A percentile compares a stretch with the other conserved stretches of the same genome.
These are phyloP conservation scores for Margaritispora aquatica DNA, from an alignment of 495 filamentous ascomycete species.

Conservation along the genomic window DNA sequence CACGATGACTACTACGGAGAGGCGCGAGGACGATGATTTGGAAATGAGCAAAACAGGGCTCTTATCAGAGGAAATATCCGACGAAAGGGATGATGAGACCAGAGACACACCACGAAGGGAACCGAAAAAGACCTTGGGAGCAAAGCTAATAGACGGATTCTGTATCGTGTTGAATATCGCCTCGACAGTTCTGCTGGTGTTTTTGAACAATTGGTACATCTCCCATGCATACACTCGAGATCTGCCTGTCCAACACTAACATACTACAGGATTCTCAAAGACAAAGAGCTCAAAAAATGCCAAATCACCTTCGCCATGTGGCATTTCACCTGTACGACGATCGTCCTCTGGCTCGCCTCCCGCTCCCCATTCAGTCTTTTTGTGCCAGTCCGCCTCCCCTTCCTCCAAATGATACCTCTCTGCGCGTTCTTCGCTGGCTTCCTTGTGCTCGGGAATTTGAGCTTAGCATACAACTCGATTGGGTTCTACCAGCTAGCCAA, in stretches of 20 bases:
- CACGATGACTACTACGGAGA: constrained; percentile 2
- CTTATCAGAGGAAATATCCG: neutral
- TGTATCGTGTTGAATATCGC: constrained; percentile 23
- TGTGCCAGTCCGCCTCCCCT: constrained; percentile 28
- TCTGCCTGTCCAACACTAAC: neutral
- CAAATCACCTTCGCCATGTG: constrained; percentile 29
- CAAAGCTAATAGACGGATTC: constrained; percentile 6
- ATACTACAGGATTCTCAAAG: constrained; percentile 22
- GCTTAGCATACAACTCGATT: constrained; percentile 32
- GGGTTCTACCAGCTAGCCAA: constrained; percentile 36
- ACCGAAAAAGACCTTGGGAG: neutral
- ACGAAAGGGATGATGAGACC: neutral
- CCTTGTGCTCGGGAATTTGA: constrained; percentile 32
- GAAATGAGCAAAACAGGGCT: constrained; percentile 15
- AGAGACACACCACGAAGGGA: neutral
- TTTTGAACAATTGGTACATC: constrained; percentile 23
- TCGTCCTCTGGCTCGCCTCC: constrained; percentile 28
- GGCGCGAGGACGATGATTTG: constrained; percentile 13
- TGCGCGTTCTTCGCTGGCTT: constrained; percentile 34
- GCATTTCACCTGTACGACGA: constrained; percentile 33
- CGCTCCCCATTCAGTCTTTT: constrained; percentile 31
- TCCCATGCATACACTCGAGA: too few species aligned
- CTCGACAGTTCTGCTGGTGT: constrained; percentile 22
- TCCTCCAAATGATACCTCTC: constrained; percentile 31
- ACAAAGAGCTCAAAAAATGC: constrained; percentile 22